phyloP scores from a whole-genome alignment of 225 moss, liverwort and hornwort species.

The Ulota crispa region DNA sequence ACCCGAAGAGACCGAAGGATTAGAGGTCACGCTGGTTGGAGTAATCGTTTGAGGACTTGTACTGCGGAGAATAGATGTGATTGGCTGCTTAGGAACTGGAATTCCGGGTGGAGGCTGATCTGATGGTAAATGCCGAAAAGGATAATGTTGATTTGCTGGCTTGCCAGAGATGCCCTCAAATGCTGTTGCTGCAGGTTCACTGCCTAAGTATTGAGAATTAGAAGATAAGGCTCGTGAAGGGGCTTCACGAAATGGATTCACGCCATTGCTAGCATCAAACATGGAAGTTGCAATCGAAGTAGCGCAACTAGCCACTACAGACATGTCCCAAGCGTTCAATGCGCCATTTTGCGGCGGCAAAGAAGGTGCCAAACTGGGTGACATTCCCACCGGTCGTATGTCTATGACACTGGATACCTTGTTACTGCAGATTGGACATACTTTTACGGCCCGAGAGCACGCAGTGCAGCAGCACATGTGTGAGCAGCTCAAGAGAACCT shows the following conservation, averaged over 20 bases:
- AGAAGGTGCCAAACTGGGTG: slow-evolving; percentile 28
- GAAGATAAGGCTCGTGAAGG: slow-evolving; percentile 20
- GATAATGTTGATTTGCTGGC: slow-evolving; percentile 26
- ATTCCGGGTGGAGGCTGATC: slow-evolving; percentile 48
- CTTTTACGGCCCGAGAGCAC: slow-evolving; percentile 45
- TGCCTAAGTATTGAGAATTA: slow-evolving; percentile 34
- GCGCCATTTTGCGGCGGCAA: slow-evolving; percentile 31
- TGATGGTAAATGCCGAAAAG: slow-evolving; percentile 33
- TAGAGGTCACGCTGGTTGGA: slow-evolving; percentile 18
- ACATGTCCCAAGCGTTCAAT: slow-evolving; percentile 28
- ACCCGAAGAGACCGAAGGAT: slow-evolving; percentile 22
- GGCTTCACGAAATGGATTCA: slow-evolving; percentile 30
- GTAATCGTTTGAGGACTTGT: slow-evolving; percentile 21
- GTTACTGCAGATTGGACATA: slow-evolving; percentile 52
- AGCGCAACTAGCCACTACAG: slow-evolving; percentile 21
- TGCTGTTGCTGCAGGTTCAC: slow-evolving; percentile 20
- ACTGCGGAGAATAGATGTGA: slow-evolving; percentile 20
- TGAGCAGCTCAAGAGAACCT: slow-evolving; percentile 52
- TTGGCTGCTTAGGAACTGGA: slow-evolving; percentile 34
- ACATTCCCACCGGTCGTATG: slow-evolving; percentile 47
- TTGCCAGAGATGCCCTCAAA: slow-evolving; percentile 30
- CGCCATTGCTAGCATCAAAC: slow-evolving; percentile 23
- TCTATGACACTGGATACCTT: slow-evolving; percentile 47
- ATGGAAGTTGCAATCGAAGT: slow-evolving; percentile 18
- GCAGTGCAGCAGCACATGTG: slow-evolving; percentile 61